These are phyloP conservation scores for Gloeopeniophorella convolvens DNA, from an alignment of 768 basidiomycete genomes.

Conservation along the genomic window DNA sequence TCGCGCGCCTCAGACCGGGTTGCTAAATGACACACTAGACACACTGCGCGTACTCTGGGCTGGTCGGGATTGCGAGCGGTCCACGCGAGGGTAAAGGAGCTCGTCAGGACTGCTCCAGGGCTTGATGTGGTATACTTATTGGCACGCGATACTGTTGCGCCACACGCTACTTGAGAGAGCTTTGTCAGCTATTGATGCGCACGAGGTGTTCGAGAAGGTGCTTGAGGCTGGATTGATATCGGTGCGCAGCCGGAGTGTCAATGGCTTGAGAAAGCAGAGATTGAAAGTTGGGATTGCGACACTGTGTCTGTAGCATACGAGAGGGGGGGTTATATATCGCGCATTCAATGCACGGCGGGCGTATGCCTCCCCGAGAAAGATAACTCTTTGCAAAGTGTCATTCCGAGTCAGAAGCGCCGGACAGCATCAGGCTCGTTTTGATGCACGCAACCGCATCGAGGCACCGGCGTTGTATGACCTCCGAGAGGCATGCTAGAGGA, in stretches of 20 bases:
- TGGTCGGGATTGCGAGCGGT: too few relatives aligned
- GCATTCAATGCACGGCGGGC: neutral
- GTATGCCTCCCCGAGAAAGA: neutral
- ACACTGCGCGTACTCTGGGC: too few relatives aligned
- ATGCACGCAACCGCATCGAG: constrained; percentile 6
- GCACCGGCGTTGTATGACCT: neutral
- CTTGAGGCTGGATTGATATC: neutral
- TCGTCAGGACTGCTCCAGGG: neutral
- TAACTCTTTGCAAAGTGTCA: neutral
- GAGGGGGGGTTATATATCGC: constrained; percentile 3
- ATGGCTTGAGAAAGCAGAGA: neutral
- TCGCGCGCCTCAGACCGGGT: too few relatives aligned
- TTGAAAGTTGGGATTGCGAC: neutral
- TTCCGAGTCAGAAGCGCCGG: constrained; percentile 1
- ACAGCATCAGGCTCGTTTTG: neutral
- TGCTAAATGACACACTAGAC: too few relatives aligned
- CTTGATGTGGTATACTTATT: neutral
- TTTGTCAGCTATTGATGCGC: too few relatives aligned
- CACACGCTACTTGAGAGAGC: too few relatives aligned
- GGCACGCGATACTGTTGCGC: neutral
- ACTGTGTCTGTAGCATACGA: neutral
- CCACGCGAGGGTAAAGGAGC: neutral
- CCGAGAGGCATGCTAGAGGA: neutral
- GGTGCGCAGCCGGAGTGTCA: neutral
- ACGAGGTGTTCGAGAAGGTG: neutral